A percentile compares a stretch with the other conserved stretches of the same genome.
These are phyloP conservation scores for Elsinoe arachidis DNA, from an alignment of 2,329 filamentous ascomycete species.

Conservation along the genomic window DNA sequence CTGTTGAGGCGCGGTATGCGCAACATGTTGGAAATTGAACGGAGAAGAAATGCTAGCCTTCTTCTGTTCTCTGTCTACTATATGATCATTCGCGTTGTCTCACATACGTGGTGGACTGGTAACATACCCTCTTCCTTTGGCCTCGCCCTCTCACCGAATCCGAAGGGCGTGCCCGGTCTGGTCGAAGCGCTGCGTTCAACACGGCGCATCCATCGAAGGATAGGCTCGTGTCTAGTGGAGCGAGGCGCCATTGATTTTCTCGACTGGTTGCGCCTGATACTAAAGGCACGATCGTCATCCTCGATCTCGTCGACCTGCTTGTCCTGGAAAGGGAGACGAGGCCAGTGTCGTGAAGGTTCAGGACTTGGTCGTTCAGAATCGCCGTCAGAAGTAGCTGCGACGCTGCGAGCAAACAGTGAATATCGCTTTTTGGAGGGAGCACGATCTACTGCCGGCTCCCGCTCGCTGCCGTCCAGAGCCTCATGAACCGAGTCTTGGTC, in stretches of 20 bases:
- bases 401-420: conserved; percentile 12
- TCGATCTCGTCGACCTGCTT: background rate
- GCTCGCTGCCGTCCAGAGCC: background rate
- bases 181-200: conserved; percentile 13
- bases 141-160: background rate
- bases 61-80: conserved; percentile 25
- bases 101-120: background rate
- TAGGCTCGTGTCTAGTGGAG: conserved; percentile 13
- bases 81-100: background rate
- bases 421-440: conserved; percentile 9
- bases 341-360: conserved; percentile 1
- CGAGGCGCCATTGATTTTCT: background rate
- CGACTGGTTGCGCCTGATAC: conserved; percentile 13
- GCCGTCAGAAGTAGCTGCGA: conserved; percentile 2
- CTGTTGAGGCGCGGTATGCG: conserved; percentile 49
- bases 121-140: conserved; percentile 3
- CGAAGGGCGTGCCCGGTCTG: conserved; percentile 10
- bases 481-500: conserved; percentile 9
- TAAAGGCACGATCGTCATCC: conserved; percentile 8
- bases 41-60: conserved; percentile 51
- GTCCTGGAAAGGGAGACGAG: conserved; percentile 13
- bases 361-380: conserved; percentile 5
- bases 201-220: conserved; percentile 16
- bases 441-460: background rate
- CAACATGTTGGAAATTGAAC: conserved; percentile 57